Percentiles rank a stretch among this genome's conserved stretches.
Conservation (phyloP, 768 basidiomycete species). For the Calocera viscosa region DNA sequence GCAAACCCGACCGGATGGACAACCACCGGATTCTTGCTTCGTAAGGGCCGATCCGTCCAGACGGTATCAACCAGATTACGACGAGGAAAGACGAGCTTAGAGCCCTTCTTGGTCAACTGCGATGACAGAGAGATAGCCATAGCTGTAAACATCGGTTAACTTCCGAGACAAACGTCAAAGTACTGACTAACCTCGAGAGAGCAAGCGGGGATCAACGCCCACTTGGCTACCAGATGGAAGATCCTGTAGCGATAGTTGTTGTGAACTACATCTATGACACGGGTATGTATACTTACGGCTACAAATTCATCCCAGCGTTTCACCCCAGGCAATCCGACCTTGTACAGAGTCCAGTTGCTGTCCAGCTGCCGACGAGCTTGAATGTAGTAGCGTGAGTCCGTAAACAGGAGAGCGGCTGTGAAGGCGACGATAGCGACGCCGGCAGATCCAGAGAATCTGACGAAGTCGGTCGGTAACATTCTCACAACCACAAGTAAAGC, state of each 20-base stretch:
- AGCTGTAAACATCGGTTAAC: no score
- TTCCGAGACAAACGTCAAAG: no score
- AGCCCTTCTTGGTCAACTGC: slow-evolving; percentile 40
- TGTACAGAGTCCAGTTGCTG: slow-evolving; percentile 56
- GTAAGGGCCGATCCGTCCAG: slow-evolving; percentile 66
- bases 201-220: slow-evolving; percentile 57
- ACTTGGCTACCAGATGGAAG: slow-evolving; percentile 38
- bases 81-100: slow-evolving; percentile 65
- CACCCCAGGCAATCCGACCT: slow-evolving; percentile 42
- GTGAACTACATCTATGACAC: not conserved
- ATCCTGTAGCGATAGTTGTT: slow-evolving; percentile 27
- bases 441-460: slow-evolving; percentile 54
- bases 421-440: slow-evolving; percentile 60
- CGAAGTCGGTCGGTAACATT: slow-evolving; percentile 34
- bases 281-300: slow-evolving; percentile 33
- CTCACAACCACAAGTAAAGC: not conserved
- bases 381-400: slow-evolving; percentile 73
- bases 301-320: slow-evolving; percentile 75
- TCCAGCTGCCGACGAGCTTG: slow-evolving; percentile 64
- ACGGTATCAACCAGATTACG: slow-evolving; percentile 73
- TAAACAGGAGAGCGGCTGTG: slow-evolving; percentile 57
- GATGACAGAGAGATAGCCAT: slow-evolving; percentile 49
- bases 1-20: slow-evolving; percentile 46
- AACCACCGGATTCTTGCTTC: slow-evolving; percentile 52
- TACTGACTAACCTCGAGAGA: not conserved